A percentile compares a stretch with the other conserved stretches of the same genome.
These are phyloP conservation scores for Phytophthora fragariaefolia DNA, from an alignment of 352 stramenopile species.

Conservation along the genomic window DNA sequence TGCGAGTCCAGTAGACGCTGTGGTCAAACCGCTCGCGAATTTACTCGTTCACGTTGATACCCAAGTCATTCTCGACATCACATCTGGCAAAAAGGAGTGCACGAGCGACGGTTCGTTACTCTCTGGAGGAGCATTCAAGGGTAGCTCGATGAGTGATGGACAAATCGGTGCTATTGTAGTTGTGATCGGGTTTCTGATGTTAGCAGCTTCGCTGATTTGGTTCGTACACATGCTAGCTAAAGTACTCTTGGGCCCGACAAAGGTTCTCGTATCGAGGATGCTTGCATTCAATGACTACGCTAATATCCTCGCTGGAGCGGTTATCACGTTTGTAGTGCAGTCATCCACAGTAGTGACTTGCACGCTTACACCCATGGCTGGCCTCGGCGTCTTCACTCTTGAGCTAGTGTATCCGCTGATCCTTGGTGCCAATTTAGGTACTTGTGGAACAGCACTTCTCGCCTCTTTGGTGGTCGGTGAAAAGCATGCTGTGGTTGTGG, in stretches of 20 bases:
- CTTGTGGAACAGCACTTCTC: slow-evolving; percentile 87
- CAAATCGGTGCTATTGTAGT: slow-evolving; percentile 50
- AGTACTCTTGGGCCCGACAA: slow-evolving; percentile 79
- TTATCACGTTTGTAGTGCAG: slow-evolving; percentile 89
- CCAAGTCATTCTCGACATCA: slow-evolving; percentile 37
- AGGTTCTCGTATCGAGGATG: slow-evolving; percentile 79
- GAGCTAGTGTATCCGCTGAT: slow-evolving; percentile 91
- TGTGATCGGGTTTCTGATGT: slow-evolving; percentile 44
- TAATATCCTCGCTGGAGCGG: slow-evolving; percentile 79
- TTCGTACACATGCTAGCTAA: slow-evolving; percentile 58
- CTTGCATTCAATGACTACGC: slow-evolving; percentile 90
- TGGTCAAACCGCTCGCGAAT: slow-evolving; percentile 42
- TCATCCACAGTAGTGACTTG: slow-evolving; percentile 91
- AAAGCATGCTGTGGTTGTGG: slow-evolving; percentile 78
- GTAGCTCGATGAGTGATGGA: slow-evolving; percentile 36
- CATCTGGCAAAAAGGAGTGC: slow-evolving; percentile 36
- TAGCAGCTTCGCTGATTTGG: slow-evolving; percentile 47
- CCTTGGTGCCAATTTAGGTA: slow-evolving; percentile 93
- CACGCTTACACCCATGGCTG: slow-evolving; percentile 87
- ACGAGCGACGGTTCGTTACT: slow-evolving; percentile 36
- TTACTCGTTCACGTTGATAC: slow-evolving; percentile 44
- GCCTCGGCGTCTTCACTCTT: slow-evolving; percentile 84
- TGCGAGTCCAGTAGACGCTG: slow-evolving; percentile 41
- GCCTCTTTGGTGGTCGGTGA: slow-evolving; percentile 84
- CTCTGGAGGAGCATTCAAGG: slow-evolving; percentile 39